Evolutionary conservation across 768 basidiomycete species (phyloP), one percentile per base, ranked within the genome.

Genomic region (Phylloporus arenicola): DNA sequence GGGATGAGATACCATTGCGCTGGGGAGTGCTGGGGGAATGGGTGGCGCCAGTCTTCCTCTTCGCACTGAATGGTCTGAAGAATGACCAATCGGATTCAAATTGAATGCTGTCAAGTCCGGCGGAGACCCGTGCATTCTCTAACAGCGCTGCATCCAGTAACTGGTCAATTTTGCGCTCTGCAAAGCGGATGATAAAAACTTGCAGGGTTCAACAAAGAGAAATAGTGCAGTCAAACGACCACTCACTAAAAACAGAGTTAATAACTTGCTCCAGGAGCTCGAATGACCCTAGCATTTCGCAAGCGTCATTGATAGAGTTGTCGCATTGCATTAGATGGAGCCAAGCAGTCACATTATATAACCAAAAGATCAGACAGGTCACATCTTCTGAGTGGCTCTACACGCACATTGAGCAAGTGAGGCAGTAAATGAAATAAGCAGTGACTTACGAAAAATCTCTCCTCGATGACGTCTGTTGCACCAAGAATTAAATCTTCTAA

Each of bases 11-110:
- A 19, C 67, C 68, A 56, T 67, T 68, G 48, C 65, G 63, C 22
- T 71, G 70, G 4, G 74, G 61, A 8, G 52, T 43, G 17, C 50
- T 66, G 9, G 69, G 52, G 8, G 65, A 58, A 25, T 68, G 52
- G 24, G 69, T 52, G 7, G 37, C 35, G 22, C 56, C 44, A 24
- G 50, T 25, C 64, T 82, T 88, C 64, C 79, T 84, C 64, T 84
- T 86, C 27, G 72, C 67, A 22, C 73, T 73, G 58, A 91, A 86
- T 7, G 88, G 76, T n/a, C 88, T 79, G 17, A 91, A 70, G 64
- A 92, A 87, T 0, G 86, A 84, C 96, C 96, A 99, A 47, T 98
- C 96, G 6, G 91, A 92, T 68, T 98, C 94, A 61, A 97, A 99
- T 55, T 91, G 85, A 17, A 98, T 75, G 27, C 81, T 77, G 45